phyloP scores from a whole-genome alignment of 305 asterid species.

The Withania somnifera region DNA sequence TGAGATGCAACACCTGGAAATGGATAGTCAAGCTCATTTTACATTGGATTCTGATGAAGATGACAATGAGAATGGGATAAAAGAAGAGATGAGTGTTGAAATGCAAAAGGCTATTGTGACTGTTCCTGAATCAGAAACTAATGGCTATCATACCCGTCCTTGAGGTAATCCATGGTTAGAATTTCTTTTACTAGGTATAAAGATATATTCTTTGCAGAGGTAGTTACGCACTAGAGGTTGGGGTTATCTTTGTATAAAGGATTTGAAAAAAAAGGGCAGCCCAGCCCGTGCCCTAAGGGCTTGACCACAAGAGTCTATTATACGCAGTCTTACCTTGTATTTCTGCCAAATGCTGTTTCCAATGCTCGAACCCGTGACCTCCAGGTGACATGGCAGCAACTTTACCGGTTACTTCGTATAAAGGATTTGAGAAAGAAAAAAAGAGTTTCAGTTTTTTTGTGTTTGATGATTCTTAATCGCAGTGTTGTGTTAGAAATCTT shows the following conservation, averaged over 20 bases:
- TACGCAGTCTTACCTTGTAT: too few relatives aligned
- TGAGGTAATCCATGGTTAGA: slow-evolving; percentile 24
- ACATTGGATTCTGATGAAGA: slow-evolving; percentile 68
- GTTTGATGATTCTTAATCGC: not conserved
- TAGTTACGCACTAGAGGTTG: slow-evolving; percentile 14
- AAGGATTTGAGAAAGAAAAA: slow-evolving; percentile 5
- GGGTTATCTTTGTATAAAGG: slow-evolving; percentile 9
- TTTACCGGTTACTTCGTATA: slow-evolving; percentile 12
- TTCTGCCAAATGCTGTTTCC: too few relatives aligned
- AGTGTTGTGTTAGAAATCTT: not conserved
- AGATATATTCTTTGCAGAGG: slow-evolving; percentile 14
- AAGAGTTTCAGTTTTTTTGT: not conserved
- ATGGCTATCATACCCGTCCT: slow-evolving; percentile 46
- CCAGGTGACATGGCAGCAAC: too few relatives aligned
- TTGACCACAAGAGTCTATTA: too few relatives aligned
- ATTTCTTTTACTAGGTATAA: not conserved
- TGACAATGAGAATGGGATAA: slow-evolving; percentile 33
- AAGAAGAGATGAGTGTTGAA: slow-evolving; percentile 41
- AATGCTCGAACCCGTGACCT: too few relatives aligned
- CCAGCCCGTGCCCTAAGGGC: too few relatives aligned
- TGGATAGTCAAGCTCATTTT: slow-evolving; percentile 26
- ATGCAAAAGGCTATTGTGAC: slow-evolving; percentile 39
- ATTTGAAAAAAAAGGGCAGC: slow-evolving; percentile 6
- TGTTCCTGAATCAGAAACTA: slow-evolving; percentile 29
- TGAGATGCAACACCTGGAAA: slow-evolving; percentile 34